Evolutionary conservation across 2,329 filamentous ascomycete genomes (phyloP).

Genomic region (Periglandula ipomoeae): DNA sequence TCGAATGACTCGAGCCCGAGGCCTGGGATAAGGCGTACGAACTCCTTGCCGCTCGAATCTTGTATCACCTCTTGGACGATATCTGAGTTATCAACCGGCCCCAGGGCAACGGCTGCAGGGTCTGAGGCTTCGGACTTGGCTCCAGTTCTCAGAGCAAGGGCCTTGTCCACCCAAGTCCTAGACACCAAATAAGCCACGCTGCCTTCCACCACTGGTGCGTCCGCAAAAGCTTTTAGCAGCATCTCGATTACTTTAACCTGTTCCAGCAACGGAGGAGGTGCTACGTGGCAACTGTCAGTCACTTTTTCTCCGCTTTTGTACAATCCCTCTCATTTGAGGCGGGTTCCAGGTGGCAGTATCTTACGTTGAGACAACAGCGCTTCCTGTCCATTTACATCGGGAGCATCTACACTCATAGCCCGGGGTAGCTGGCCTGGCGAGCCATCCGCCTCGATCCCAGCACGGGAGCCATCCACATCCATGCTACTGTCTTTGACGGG

Average conservation of each 20-base stretch:
- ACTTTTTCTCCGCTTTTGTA: not conserved
- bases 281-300: slow-evolving; percentile 11
- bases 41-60: slow-evolving; percentile 43
- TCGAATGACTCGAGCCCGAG: slow-evolving; percentile 63
- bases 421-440: slow-evolving; percentile 20
- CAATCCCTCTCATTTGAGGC: not conserved
- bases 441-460: slow-evolving; percentile 13
- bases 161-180: slow-evolving; percentile 65
- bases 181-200: slow-evolving; percentile 72
- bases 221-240: slow-evolving; percentile 44
- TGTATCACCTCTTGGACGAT: slow-evolving; percentile 56
- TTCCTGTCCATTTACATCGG: slow-evolving; percentile 16
- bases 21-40: slow-evolving; percentile 65
- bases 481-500: slow-evolving; percentile 33
- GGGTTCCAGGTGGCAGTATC: not conserved
- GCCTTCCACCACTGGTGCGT: slow-evolving; percentile 54
- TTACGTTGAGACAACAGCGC: slow-evolving; percentile 5
- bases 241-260: slow-evolving; percentile 67
- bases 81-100: slow-evolving; percentile 80
- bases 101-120: slow-evolving; percentile 51
- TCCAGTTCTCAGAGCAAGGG: slow-evolving; percentile 57
- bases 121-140: slow-evolving; percentile 48
- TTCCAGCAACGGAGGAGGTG: slow-evolving; percentile 32
- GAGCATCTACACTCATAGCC: slow-evolving; percentile 32
- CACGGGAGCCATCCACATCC: slow-evolving; percentile 31